Evolutionary conservation across 73 alveolate species (phyloP).

Genomic region (Paramecium sexaurelia): DNA sequence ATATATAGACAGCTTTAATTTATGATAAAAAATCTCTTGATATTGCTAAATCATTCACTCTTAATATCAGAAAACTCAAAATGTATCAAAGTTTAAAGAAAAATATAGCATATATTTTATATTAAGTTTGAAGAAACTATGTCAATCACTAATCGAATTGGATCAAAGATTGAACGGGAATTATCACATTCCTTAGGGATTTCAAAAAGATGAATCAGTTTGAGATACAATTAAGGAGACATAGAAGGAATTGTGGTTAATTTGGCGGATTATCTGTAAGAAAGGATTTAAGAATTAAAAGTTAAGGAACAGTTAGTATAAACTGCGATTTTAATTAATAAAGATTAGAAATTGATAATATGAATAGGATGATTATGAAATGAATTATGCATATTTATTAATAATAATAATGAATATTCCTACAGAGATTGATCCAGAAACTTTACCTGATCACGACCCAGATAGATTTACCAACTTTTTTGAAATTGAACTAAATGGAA

Average conservation of each 20-base stretch:
- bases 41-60: background rate
- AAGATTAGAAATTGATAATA: background rate
- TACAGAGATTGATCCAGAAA: conserved; percentile 3
- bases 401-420: background rate
- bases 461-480: background rate
- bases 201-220: background rate
- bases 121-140: background rate
- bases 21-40: background rate
- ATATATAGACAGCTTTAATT: background rate
- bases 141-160: conserved; percentile 1
- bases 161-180: background rate
- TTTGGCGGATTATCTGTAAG: background rate
- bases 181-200: background rate
- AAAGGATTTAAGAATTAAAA: background rate
- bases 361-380: background rate
- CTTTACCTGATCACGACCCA: background rate
- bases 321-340: background rate
- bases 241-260: background rate
- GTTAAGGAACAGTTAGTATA: background rate
- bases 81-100: background rate
- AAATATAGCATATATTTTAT: background rate
- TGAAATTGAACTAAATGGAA: background rate
- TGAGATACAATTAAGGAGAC: conserved; percentile 12
- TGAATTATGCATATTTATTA: conserved; percentile 19
- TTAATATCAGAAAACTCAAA: background rate